Percentiles rank a stretch among this genome's conserved stretches.
phyloP scores from a whole-genome alignment of 2,329 filamentous ascomycete genomes.

The Colletotrichum theobromicola region DNA sequence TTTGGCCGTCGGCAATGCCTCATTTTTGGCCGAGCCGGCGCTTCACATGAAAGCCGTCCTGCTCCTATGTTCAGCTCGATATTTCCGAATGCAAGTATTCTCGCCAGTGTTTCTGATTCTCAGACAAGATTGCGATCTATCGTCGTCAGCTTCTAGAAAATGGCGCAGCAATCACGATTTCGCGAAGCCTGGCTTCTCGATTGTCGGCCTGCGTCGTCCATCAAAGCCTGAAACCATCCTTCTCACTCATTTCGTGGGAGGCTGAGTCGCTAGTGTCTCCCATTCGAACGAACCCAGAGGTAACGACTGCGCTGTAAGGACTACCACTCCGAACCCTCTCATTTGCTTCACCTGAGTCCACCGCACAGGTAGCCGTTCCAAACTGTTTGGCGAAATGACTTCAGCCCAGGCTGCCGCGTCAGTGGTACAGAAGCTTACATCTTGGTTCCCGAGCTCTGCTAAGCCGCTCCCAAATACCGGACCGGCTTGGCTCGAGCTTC shows the following conservation, averaged over 20 bases:
- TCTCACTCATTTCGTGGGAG: neutral
- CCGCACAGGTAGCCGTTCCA: neutral
- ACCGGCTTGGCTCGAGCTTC: neutral
- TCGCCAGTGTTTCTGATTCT: fast-evolving
- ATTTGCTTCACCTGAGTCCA: neutral
- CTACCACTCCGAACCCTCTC: neutral
- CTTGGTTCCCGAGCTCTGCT: neutral
- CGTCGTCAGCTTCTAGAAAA: neutral
- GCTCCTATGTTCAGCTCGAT: neutral
- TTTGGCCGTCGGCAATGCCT: neutral
- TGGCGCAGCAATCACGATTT: neutral
- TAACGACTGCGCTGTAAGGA: neutral
- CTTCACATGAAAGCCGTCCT: neutral
- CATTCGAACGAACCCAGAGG: neutral
- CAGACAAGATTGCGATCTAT: neutral
- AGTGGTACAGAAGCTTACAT: neutral
- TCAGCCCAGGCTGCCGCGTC: neutral
- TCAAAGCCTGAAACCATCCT: neutral
- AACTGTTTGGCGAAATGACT: neutral
- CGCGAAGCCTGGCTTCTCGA: neutral
- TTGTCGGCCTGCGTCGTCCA: fast-evolving
- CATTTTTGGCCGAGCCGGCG: neutral
- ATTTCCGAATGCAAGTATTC: too few relatives aligned
- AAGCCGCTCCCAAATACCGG: neutral
- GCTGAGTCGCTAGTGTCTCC: neutral